Base-by-base conservation (phyloP, 768 basidiomycete species). In the Russula sp. region DNA sequence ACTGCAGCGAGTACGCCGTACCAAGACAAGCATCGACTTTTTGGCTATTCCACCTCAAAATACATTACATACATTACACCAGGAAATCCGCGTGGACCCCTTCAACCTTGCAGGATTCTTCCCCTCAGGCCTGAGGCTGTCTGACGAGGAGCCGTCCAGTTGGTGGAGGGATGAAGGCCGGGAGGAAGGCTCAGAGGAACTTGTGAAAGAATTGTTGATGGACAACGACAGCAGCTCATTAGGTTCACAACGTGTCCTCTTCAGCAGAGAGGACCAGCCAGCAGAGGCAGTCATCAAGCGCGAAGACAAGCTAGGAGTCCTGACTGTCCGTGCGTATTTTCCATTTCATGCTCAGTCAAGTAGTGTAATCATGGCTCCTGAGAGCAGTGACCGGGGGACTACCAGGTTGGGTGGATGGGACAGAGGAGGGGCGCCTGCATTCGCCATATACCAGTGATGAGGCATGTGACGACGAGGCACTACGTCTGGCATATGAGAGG, bases 301-400 rank as follows among this genome's bases (percentile, higher is more conserved):
- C 25, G 80, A 81, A 63, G 81, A 82, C 70, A 81, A 81, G 71
- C 66, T 81, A 63, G 81, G 81, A 34, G 72, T 81, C 29, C 69
- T 82, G 58, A 73, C 76, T 53, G 67, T 81, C 39, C 71, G 81
- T 80, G 69, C 73, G 54, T 48, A 59, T 56, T 48, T 32, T 51
- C 50, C 13, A n/a, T 32, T 54, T 50, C 60, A 58, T 41, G 34
- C 29, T 20, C 39, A 34, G 46, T 45, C 42, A 56, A 52, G 45
- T 49, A 46, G 43, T 39, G 53, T 41, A 36, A 59, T 56, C 56
- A 66, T 55, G 36, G 20, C 50, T 41, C 45, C 46, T n/a, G 38
- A 32, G 47, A 36, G 58, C 60, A 70, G 66, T 66, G 48, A 59
- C 51, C n/a, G 60, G 60, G 42, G 60, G 45, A 41, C 51, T 42